A percentile compares a stretch with the other conserved stretches of the same genome.
These are phyloP conservation scores for Brassica rapa DNA, from an alignment of 345 rosid genomes.

Conservation along the genomic window DNA sequence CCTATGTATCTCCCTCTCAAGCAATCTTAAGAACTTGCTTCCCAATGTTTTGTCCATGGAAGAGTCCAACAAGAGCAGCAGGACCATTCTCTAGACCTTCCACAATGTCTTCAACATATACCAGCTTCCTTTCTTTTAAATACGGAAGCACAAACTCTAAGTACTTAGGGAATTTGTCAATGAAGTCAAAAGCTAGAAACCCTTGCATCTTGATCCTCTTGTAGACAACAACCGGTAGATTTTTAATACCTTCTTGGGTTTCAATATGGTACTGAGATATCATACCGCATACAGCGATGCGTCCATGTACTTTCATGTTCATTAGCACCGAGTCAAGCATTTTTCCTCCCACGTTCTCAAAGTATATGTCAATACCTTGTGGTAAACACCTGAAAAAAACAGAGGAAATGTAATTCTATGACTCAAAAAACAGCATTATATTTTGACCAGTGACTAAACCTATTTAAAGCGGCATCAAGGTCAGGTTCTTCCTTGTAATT, in stretches of 20 bases:
- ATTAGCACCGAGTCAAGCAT: constrained; percentile 52
- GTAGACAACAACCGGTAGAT: constrained; percentile 20
- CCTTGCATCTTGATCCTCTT: constrained; percentile 48
- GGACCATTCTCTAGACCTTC: constrained; percentile 57
- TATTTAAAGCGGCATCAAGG: constrained; percentile 45
- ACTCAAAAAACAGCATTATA: background rate
- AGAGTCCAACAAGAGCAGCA: constrained; percentile 47
- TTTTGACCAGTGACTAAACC: background rate
- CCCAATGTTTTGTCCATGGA: constrained; percentile 47
- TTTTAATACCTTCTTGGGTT: constrained; percentile 30
- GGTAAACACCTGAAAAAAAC: background rate
- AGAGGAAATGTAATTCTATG: background rate
- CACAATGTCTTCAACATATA: constrained; percentile 50
- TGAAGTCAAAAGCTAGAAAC: constrained; percentile 33
- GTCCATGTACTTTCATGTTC: constrained; percentile 44
- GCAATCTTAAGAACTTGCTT: constrained; percentile 48
- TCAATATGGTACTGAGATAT: constrained; percentile 49
- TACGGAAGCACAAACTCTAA: constrained; percentile 44
- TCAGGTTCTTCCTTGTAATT: constrained; percentile 58
- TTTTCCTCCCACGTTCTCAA: constrained; percentile 58
- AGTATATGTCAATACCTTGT: constrained; percentile 28
- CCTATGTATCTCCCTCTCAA: constrained; percentile 29
- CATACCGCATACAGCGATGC: constrained; percentile 52
- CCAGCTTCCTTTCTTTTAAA: constrained; percentile 42
- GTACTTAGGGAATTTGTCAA: constrained; percentile 36